Percentiles rank a stretch among this genome's conserved stretches.
phyloP scores from a whole-genome alignment of 2,329 filamentous ascomycete genomes.

The Ascosphaera aggregata region DNA sequence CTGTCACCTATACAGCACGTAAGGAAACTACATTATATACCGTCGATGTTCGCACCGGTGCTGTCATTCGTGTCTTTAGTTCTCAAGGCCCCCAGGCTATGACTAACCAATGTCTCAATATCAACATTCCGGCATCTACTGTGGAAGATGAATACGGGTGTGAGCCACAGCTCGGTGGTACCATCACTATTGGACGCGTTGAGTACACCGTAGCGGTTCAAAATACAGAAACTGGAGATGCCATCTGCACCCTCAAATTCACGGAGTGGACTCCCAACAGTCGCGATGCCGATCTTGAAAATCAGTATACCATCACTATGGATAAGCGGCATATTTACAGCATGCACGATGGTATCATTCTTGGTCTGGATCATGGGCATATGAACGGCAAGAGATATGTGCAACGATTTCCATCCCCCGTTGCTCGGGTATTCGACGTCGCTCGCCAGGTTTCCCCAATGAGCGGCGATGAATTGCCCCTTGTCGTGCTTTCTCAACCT shows the following conservation, averaged over 20 bases:
- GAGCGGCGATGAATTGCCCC: constrained; percentile 42
- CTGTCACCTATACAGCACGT: constrained; percentile 71
- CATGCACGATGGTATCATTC: constrained; percentile 61
- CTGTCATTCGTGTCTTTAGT: constrained; percentile 64
- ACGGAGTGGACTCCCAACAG: constrained; percentile 91
- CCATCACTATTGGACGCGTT: constrained; percentile 59
- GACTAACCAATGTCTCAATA: too few relatives aligned
- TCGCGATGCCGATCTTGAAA: constrained; percentile 64
- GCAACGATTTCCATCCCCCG: constrained; percentile 49
- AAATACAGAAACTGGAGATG: constrained; percentile 44
- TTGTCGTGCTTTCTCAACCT: constrained; percentile 74
- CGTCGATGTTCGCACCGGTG: constrained; percentile 66
- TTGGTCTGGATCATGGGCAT: constrained; percentile 49
- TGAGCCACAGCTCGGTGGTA: constrained; percentile 52
- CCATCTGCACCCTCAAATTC: constrained; percentile 75
- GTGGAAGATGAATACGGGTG: constrained; percentile 45
- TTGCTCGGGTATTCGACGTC: constrained; percentile 75
- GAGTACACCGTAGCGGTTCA: constrained; percentile 82
- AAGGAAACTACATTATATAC: constrained; percentile 82
- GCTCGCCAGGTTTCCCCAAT: constrained; percentile 48
- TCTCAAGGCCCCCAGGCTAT: too few relatives aligned
- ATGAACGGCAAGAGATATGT: constrained; percentile 36
- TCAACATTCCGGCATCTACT: too few relatives aligned
- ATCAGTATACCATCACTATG: constrained; percentile 56
- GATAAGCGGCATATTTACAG: constrained; percentile 80